These are phyloP conservation scores for Dunaliella primolecta DNA, from an alignment of 139 green algal species.

Conservation along the genomic window DNA sequence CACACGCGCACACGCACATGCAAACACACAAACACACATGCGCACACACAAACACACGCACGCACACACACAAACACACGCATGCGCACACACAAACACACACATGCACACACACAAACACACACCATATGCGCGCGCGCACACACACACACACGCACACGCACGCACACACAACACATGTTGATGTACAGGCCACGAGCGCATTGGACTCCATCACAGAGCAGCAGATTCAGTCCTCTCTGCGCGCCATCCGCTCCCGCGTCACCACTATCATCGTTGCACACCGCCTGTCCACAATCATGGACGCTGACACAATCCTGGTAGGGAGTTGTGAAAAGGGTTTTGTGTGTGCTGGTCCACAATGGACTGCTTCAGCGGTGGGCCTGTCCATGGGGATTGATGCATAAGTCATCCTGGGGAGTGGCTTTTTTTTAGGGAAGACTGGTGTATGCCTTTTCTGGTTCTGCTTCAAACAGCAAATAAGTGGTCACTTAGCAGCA, in stretches of 20 bases:
- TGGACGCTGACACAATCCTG: slow-evolving; percentile 79
- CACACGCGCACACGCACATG: no score
- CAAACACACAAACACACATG: no score
- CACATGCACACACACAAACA: no score
- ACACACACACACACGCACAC: background rate
- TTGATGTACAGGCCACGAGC: slow-evolving; percentile 59
- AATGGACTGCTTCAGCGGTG: no score
- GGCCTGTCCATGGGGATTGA: no score
- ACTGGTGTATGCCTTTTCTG: background rate
- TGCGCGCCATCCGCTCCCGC: slow-evolving; percentile 35
- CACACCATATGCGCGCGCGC: background rate
- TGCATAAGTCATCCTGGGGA: no score
- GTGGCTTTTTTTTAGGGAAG: background rate
- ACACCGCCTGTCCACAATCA: slow-evolving; percentile 83
- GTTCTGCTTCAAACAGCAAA: background rate
- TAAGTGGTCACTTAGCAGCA: background rate
- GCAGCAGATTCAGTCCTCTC: slow-evolving; percentile 43
- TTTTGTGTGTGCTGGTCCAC: no score
- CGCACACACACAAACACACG: no score
- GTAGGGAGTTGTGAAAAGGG: slow-evolving; percentile 32
- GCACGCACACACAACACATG: background rate
- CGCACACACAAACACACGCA: no score
- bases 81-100: no score
- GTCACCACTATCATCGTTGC: slow-evolving; percentile 83
- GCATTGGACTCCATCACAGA: slow-evolving; percentile 60